Conservation (phyloP, 2,329 filamentous ascomycete genomes). For the Aspergillus persii region DNA sequence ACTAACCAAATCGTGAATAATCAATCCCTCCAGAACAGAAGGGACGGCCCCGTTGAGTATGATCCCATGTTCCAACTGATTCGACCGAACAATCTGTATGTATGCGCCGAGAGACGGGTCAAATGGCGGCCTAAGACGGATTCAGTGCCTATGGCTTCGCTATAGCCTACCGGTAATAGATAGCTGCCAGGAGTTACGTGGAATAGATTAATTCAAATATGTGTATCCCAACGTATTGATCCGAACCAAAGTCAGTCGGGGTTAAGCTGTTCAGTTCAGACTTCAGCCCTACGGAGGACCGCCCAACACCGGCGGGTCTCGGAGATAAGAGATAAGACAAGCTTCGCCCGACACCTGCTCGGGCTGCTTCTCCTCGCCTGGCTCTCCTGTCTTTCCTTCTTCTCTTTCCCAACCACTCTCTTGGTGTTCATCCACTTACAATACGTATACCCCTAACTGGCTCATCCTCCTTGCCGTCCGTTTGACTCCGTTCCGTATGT, state of each 20-base stretch:
- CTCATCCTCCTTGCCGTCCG: background rate
- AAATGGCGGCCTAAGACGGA: constrained; percentile 26
- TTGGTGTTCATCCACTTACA: no score
- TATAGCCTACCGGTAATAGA: background rate
- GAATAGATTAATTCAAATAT: background rate
- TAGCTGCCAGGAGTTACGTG: background rate
- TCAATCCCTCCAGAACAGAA: background rate
- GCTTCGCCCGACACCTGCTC: no score
- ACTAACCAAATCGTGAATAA: background rate
- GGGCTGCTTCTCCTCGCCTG: no score
- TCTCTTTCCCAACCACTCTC: no score
- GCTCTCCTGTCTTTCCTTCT: no score
- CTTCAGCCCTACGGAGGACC: no score
- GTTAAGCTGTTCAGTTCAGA: no score
- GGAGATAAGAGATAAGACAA: no score
- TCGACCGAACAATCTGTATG: constrained; percentile 26
- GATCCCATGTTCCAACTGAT: constrained; percentile 31
- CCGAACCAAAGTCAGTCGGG: no score
- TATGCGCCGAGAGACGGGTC: constrained; percentile 16
- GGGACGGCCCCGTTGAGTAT: constrained; percentile 46
- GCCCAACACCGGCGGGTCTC: no score
- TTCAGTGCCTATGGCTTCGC: background rate
- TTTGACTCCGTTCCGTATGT: background rate
- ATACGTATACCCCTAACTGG: no score
- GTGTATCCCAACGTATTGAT: no score